Conservation (phyloP, 139 green algal genomes). For the Limnomonas spitsbergensis region DNA sequence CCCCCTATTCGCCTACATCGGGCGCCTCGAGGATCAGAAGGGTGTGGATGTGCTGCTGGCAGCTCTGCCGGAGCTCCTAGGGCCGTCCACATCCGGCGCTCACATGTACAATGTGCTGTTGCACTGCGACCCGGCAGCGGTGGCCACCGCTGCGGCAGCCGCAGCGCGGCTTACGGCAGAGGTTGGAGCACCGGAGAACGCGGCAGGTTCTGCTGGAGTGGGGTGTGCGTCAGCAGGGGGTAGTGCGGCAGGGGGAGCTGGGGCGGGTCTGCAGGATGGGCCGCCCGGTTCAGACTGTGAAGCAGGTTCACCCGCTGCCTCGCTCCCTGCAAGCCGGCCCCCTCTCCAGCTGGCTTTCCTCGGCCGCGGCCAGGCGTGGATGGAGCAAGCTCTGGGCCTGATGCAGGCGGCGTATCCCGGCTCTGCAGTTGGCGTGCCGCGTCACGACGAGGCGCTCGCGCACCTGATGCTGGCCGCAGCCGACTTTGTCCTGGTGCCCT, state of each 20-base stretch:
- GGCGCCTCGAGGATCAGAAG: conserved; percentile 80
- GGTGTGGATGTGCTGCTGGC: conserved; percentile 77
- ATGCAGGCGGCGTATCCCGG: conserved; percentile 56
- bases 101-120: not conserved
- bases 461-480: conserved; percentile 72
- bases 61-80: conserved; percentile 57
- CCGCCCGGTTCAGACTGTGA: too few species aligned
- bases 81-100: not conserved
- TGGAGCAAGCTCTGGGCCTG: conserved; percentile 56
- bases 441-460: conserved; percentile 65
- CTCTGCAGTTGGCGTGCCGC: conserved; percentile 48
- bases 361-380: conserved; percentile 53
- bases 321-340: not conserved
- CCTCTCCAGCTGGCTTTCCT: conserved; percentile 45
- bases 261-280: not conserved
- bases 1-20: conserved; percentile 74
- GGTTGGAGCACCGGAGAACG: not conserved
- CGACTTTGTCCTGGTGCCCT: conserved; percentile 79
- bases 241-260: not conserved
- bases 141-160: not conserved
- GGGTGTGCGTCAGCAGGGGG: not conserved
- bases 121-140: not conserved
- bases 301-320: not conserved
- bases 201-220: not conserved
- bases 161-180: not conserved